Percentiles rank a stretch among this genome's conserved stretches.
Conservation (phyloP, 2,329 filamentous ascomycete genomes). For the Chaetomium olivaceum region DNA sequence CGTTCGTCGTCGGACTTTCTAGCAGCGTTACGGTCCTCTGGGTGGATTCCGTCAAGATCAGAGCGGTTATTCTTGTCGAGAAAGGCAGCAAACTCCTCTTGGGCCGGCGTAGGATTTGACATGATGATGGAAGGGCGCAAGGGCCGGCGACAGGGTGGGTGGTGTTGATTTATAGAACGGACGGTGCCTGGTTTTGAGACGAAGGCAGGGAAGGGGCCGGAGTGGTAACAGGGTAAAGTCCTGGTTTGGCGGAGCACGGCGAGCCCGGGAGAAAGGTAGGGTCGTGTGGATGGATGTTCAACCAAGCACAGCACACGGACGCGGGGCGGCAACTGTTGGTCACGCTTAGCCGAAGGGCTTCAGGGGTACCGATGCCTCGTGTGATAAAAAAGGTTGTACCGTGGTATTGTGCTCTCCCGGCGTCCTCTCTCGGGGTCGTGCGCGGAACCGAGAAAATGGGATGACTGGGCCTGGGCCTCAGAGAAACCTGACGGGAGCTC, state of each 20-base stretch:
- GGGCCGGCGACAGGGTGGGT: constrained; percentile 22
- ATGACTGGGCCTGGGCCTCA: constrained; percentile 5
- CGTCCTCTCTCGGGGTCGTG: neutral
- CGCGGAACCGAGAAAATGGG: neutral
- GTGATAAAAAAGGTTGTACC: neutral
- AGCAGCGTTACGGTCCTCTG: constrained; percentile 57
- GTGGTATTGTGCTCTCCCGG: neutral
- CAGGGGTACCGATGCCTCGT: constrained; percentile 8
- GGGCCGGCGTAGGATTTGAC: constrained; percentile 58
- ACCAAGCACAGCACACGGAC: constrained; percentile 5
- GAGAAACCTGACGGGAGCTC: neutral
- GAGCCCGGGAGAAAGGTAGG: constrained; percentile 25
- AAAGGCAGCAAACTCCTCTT: constrained; percentile 67
- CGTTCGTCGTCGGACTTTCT: constrained; percentile 46
- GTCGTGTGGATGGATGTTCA: neutral
- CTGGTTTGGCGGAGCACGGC: constrained; percentile 22
- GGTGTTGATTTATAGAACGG: constrained; percentile 40
- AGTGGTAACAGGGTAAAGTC: constrained; percentile 17
- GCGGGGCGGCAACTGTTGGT: constrained; percentile 2
- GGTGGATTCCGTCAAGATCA: constrained; percentile 50
- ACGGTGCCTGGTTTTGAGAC: constrained; percentile 26
- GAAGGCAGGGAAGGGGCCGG: constrained; percentile 16
- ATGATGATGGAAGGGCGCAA: constrained; percentile 44
- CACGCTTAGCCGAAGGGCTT: neutral
- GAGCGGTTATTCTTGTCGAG: constrained; percentile 56